Conservation (phyloP, 2,329 filamentous ascomycete genomes). For the Verticillium dahliae region DNA sequence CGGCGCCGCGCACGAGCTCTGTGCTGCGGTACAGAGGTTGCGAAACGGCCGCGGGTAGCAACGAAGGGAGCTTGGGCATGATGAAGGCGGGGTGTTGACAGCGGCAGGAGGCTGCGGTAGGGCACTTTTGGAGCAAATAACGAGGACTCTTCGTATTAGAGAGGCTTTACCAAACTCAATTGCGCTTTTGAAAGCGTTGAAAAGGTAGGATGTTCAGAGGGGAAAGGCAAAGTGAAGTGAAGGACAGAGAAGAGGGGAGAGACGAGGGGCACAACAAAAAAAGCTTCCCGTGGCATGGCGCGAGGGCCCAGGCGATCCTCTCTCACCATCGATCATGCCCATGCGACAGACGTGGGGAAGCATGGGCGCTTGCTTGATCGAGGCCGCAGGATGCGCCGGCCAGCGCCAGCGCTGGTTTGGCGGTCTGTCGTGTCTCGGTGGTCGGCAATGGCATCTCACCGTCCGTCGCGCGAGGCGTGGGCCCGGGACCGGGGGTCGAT, state of each 20-base stretch:
- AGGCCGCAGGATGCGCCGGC: not conserved
- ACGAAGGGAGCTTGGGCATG: constrained; percentile 20
- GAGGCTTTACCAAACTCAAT: constrained; percentile 4
- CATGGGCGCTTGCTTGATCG: not conserved
- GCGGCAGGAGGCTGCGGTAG: not conserved
- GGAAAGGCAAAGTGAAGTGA: not conserved
- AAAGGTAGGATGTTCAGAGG: not conserved
- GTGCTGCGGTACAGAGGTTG: constrained; percentile 30
- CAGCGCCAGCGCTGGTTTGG: not conserved
- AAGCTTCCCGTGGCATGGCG: not conserved
- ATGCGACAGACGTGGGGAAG: not conserved
- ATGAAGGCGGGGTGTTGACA: not conserved
- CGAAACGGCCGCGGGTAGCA: constrained; percentile 27
- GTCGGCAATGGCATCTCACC: not conserved
- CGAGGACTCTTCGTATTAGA: not conserved
- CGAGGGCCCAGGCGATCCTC: not conserved
- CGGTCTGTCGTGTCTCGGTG: not conserved
- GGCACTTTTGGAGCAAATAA: not conserved
- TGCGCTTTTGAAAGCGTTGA: constrained; percentile 5
- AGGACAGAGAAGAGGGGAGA: not conserved
- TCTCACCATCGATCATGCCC: not conserved
- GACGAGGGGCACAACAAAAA: not conserved
- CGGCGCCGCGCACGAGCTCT: constrained; percentile 31
- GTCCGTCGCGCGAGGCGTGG: not conserved
- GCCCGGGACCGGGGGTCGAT: not conserved